These are phyloP conservation scores for Tricharina praecox DNA, from an alignment of 495 filamentous ascomycete species.

Conservation along the genomic window DNA sequence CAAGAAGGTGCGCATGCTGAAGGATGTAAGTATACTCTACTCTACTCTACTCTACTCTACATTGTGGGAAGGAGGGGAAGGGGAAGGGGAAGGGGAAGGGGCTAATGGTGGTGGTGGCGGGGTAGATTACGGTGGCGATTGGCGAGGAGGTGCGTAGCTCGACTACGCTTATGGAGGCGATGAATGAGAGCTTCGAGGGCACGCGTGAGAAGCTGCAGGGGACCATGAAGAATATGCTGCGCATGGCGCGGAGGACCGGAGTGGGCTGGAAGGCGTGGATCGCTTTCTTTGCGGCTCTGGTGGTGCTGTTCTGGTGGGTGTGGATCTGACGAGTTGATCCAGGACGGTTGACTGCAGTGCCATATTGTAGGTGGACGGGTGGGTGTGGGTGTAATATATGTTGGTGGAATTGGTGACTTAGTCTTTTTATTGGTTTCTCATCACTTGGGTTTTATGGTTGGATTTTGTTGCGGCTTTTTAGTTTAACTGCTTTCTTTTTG, in stretches of 20 bases:
- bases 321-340: too few relatives aligned
- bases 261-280: conserved; percentile 92
- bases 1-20: conserved; percentile 80
- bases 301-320: conserved; percentile 71
- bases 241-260: conserved; percentile 87
- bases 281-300: conserved; percentile 64
- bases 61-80: too few relatives aligned
- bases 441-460: too few relatives aligned
- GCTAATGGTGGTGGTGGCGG: conserved; percentile 1
- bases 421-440: too few relatives aligned
- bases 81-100: not conserved
- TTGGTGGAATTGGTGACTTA: too few relatives aligned
- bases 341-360: too few relatives aligned
- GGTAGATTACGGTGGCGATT: conserved; percentile 74
- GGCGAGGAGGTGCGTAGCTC: conserved; percentile 86
- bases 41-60: not conserved
- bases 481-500: too few relatives aligned
- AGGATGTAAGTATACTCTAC: conserved; percentile 51
- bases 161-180: conserved; percentile 63
- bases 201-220: conserved; percentile 63
- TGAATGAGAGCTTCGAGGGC: conserved; percentile 81
- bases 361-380: too few relatives aligned
- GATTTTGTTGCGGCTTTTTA: too few relatives aligned
- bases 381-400: too few relatives aligned
- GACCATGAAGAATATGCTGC: conserved; percentile 92